phyloP scores from a whole-genome alignment of 2,329 filamentous ascomycete species.

The Calonectria honghensis region DNA sequence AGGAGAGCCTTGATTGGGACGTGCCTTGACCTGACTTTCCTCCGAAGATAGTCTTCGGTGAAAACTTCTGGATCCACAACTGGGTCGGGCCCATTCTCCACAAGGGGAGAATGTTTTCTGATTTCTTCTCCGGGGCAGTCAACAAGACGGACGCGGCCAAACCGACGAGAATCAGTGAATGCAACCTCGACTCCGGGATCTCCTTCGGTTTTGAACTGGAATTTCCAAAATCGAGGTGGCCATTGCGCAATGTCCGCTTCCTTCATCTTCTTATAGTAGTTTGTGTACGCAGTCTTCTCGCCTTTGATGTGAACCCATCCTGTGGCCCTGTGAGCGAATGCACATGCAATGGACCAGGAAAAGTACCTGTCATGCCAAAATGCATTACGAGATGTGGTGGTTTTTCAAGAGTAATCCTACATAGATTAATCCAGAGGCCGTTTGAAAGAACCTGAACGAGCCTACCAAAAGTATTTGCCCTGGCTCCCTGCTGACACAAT shows the following conservation, averaged over 20 bases:
- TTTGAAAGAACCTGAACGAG: neutral
- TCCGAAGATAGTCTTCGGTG: slow-evolving; percentile 83
- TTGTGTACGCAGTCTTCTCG: slow-evolving; percentile 85
- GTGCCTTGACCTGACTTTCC: slow-evolving; percentile 83
- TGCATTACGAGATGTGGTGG: slow-evolving; percentile 93
- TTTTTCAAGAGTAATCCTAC: slow-evolving; percentile 76
- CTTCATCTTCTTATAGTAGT: slow-evolving; percentile 85
- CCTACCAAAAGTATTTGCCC: slow-evolving; percentile 96
- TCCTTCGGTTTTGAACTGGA: slow-evolving; percentile 80
- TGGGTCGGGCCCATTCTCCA: slow-evolving; percentile 95
- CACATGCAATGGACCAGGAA: neutral
- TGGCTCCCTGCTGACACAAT: slow-evolving; percentile 84
- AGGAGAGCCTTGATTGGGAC: slow-evolving; percentile 93
- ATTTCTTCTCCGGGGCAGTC: slow-evolving; percentile 87
- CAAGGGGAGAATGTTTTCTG: slow-evolving; percentile 83
- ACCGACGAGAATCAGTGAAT: slow-evolving; percentile 88
- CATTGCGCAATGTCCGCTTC: slow-evolving; percentile 77
- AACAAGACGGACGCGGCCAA: slow-evolving; percentile 87
- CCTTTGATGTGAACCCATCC: slow-evolving; percentile 93
- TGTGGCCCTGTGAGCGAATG: slow-evolving; percentile 45
- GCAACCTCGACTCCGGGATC: slow-evolving; percentile 77
- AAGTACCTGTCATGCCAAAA: slow-evolving; percentile 81
- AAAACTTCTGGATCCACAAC: slow-evolving; percentile 87
- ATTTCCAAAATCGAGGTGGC: slow-evolving; percentile 95
- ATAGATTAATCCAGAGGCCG: neutral